Percentiles rank a stretch among this genome's conserved stretches.
phyloP scores from a whole-genome alignment of 2,329 filamentous ascomycete genomes.

The Chaetomium sp. region DNA sequence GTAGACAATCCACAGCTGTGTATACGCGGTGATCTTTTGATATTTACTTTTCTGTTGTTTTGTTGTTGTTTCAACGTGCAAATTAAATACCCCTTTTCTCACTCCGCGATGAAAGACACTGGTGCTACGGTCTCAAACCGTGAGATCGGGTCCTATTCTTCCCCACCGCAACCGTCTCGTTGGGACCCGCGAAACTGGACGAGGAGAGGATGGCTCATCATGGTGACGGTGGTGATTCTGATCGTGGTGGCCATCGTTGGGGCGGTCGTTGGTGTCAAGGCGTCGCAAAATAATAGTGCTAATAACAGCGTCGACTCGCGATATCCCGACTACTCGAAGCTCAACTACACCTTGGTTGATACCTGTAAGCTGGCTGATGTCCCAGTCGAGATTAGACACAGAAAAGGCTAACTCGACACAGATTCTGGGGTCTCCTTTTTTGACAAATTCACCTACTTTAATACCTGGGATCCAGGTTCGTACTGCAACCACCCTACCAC shows the following conservation, averaged over 20 bases:
- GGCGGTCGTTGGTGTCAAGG: slow-evolving; percentile 34
- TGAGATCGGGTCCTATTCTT: not conserved
- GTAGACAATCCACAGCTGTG: no score
- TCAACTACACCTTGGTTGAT: slow-evolving; percentile 44
- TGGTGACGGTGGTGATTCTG: slow-evolving; percentile 35
- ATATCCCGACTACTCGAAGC: slow-evolving; percentile 43
- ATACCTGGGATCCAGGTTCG: slow-evolving; percentile 42
- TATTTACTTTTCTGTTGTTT: not conserved
- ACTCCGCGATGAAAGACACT: not conserved
- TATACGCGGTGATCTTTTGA: no score
- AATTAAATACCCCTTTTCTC: not conserved
- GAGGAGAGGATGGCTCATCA: slow-evolving; percentile 42
- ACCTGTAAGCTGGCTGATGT: slow-evolving; percentile 36
- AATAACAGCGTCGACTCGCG: slow-evolving; percentile 19
- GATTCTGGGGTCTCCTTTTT: slow-evolving; percentile 47
- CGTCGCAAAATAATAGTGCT: slow-evolving; percentile 14
- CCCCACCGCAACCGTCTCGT: not conserved
- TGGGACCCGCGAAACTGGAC: slow-evolving; percentile 46
- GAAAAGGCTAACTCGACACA: slow-evolving; percentile 21
- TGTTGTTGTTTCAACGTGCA: not conserved
- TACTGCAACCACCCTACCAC: not conserved
- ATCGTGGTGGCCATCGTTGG: slow-evolving; percentile 42
- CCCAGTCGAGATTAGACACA: not conserved
- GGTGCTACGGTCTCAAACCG: not conserved
- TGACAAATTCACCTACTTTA: slow-evolving; percentile 49